Percentiles rank a stretch among this genome's conserved stretches.
Evolutionary conservation across 2,329 filamentous ascomycete genomes (phyloP).

Genomic region (Rutstroemia sp.): DNA sequence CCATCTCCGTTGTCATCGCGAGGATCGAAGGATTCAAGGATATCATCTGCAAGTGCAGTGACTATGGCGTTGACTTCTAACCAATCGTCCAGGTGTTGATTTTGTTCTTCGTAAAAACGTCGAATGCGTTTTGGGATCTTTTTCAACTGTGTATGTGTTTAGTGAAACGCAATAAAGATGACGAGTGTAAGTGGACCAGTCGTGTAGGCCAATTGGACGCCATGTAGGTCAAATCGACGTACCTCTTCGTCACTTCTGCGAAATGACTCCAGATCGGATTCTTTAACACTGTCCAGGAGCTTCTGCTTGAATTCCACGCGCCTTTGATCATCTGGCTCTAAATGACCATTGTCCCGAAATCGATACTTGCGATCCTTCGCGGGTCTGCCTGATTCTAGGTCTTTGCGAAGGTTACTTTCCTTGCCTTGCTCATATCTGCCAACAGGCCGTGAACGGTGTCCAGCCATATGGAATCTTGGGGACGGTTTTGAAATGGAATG

Average conservation of each 20-base stretch:
- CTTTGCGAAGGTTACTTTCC: constrained; percentile 1
- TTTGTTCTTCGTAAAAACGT: constrained; percentile 47
- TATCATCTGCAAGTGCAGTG: constrained; percentile 47
- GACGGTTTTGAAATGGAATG: neutral
- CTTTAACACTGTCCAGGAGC: constrained; percentile 16
- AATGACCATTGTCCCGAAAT: constrained; percentile 15
- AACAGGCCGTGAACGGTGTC: neutral
- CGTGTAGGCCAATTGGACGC: too few relatives aligned
- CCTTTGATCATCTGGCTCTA: constrained; percentile 20
- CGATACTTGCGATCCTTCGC: constrained; percentile 18
- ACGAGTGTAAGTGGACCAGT: too few relatives aligned
- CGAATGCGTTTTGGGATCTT: constrained; percentile 45
- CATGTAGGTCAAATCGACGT: neutral
- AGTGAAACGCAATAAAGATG: neutral
- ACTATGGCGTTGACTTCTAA: constrained; percentile 52
- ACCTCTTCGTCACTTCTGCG: constrained; percentile 19
- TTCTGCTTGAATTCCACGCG: constrained; percentile 20
- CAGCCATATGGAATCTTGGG: neutral
- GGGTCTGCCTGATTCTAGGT: constrained; percentile 9
- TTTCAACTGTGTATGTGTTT: constrained; percentile 36
- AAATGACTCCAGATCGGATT: constrained; percentile 12
- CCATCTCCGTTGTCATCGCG: constrained; percentile 48
- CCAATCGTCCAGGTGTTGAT: constrained; percentile 48
- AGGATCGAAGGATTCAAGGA: constrained; percentile 53
- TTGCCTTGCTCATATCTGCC: neutral